A percentile compares a stretch with the other conserved stretches of the same genome.
These are phyloP conservation scores for Entomortierella chlamydospora DNA, from an alignment of 192 early-diverging fungal genomes.

Conservation along the genomic window DNA sequence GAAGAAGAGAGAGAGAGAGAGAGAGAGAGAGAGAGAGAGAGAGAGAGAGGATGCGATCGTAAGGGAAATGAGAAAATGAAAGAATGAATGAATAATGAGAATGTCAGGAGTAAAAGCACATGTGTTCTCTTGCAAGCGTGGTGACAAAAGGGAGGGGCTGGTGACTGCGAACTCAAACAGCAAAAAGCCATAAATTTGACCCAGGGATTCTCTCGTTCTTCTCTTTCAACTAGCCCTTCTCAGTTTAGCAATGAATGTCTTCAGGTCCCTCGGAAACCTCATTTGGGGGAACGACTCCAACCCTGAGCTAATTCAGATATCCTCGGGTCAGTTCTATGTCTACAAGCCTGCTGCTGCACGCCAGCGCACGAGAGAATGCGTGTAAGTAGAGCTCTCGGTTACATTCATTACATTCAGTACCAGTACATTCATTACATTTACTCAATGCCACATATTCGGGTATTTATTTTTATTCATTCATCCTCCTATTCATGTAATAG, in stretches of 20 bases:
- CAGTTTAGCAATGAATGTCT: constrained; percentile 65
- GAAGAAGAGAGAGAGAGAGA: neutral
- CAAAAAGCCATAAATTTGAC: neutral
- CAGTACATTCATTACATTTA: too few relatives aligned
- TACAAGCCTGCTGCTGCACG: constrained; percentile 54
- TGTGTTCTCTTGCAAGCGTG: too few relatives aligned
- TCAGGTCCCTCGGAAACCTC: constrained; percentile 73
- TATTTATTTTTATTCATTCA: neutral
- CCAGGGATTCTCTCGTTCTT: neutral
- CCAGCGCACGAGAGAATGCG: constrained; percentile 61
- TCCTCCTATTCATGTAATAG: constrained; percentile 15
- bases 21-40: too few relatives aligned
- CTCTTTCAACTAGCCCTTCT: constrained; percentile 20
- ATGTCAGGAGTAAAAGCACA: too few relatives aligned
- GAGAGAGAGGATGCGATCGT: too few relatives aligned
- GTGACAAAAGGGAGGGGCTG: too few relatives aligned
- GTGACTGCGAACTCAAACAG: constrained; percentile 19
- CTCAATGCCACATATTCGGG: neutral
- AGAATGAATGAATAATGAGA: too few relatives aligned
- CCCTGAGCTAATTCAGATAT: constrained; percentile 69
- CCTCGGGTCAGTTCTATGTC: constrained; percentile 75
- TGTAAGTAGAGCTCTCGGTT: constrained; percentile 40
- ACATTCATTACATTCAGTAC: too few relatives aligned
- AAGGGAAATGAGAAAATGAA: too few relatives aligned
- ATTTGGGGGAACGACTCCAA: constrained; percentile 70